Conservation (phyloP, 129 eudicot species). For the Tanacetum coccineum region DNA sequence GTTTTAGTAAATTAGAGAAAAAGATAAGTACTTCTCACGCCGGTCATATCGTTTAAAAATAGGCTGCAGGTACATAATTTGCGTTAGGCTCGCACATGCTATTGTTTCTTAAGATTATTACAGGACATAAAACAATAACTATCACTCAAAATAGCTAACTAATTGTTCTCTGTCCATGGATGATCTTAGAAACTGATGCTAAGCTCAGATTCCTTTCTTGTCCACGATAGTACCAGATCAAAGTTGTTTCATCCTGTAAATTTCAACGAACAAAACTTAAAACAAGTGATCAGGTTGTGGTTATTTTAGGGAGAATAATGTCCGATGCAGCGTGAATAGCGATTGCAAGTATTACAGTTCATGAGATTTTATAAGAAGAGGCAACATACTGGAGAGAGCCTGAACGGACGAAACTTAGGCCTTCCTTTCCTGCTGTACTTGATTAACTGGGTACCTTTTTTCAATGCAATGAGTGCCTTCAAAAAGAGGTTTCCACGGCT, state of each 20-base stretch:
- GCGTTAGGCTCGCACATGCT: neutral
- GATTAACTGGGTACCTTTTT: constrained; percentile 68
- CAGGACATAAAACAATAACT: constrained; percentile 10
- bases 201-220: constrained; percentile 62
- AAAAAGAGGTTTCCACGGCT: neutral
- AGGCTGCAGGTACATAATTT: constrained; percentile 42
- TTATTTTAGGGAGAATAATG: neutral
- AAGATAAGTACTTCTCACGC: constrained; percentile 79
- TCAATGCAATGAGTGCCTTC: constrained; percentile 73
- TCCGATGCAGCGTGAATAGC: constrained; percentile 2
- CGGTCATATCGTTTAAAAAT: constrained; percentile 66
- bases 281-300: neutral
- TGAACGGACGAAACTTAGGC: constrained; percentile 75
- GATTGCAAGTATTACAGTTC: neutral
- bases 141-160: constrained; percentile 40
- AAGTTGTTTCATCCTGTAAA: constrained; percentile 66
- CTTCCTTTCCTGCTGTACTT: constrained; percentile 78
- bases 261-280: neutral
- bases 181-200: constrained; percentile 55
- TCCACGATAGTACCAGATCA: constrained; percentile 65
- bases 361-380: constrained; percentile 15
- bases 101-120: constrained; percentile 4
- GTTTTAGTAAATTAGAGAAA: constrained; percentile 70
- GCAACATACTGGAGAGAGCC: constrained; percentile 63
- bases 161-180: constrained; percentile 87